A percentile compares a stretch with the other conserved stretches of the same genome.
phyloP scores from a whole-genome alignment of 257 asterid genomes.

The Solanum habrochaites region DNA sequence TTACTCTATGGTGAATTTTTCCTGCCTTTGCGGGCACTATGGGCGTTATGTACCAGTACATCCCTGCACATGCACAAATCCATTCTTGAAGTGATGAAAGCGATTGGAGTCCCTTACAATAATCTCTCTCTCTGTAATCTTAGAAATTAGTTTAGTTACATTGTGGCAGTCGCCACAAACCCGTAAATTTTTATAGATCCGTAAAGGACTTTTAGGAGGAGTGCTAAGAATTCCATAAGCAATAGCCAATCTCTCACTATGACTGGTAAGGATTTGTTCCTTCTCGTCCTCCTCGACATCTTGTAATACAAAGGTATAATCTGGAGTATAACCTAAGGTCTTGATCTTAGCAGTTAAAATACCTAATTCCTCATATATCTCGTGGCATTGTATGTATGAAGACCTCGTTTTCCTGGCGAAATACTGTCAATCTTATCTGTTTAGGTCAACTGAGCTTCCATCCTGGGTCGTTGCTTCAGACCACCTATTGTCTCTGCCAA shows the following conservation, averaged over 20 bases:
- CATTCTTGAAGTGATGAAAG: conserved; percentile 56
- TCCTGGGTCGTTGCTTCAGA: no score
- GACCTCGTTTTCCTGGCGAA: conserved; percentile 44
- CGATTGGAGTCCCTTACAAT: conserved; percentile 58
- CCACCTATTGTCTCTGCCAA: no score
- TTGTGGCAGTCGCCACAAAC: conserved; percentile 59
- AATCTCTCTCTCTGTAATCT: conserved; percentile 41
- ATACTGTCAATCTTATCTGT: conserved; percentile 34
- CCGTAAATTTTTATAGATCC: conserved; percentile 45
- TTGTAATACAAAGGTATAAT: conserved; percentile 58
- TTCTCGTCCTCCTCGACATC: conserved; percentile 89
- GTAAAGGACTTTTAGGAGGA: conserved; percentile 33
- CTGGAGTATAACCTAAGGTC: conserved; percentile 61
- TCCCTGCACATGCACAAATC: conserved; percentile 56
- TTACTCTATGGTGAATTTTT: no score
- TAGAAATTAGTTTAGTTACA: conserved; percentile 40
- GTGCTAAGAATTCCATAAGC: conserved; percentile 59
- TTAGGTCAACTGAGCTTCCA: conserved; percentile 60
- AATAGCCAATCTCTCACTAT: conserved; percentile 80
- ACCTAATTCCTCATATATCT: conserved; percentile 46
- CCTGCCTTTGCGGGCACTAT: no score
- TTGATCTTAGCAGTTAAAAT: conserved; percentile 37
- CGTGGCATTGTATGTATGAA: conserved; percentile 43
- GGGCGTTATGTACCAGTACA: conserved; percentile 29
- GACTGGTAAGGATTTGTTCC: conserved; percentile 50